Conservation (phyloP, 345 rosid genomes). For the Camelina laxa region DNA sequence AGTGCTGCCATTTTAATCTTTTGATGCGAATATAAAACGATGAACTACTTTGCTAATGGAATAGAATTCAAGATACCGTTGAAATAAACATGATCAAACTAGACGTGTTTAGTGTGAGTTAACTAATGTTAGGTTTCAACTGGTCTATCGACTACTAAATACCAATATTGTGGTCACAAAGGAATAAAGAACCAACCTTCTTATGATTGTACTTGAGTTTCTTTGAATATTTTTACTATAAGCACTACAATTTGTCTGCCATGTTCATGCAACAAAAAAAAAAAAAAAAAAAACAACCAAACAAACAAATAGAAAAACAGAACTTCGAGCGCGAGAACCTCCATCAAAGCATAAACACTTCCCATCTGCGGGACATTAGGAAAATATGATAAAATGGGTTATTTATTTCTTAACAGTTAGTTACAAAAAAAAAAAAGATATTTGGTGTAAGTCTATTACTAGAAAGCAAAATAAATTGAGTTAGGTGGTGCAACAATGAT, state of each 20-base stretch:
- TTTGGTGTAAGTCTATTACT: too few species aligned
- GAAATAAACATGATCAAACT: too few species aligned
- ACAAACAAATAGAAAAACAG: background rate
- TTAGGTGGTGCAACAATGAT: constrained; percentile 33
- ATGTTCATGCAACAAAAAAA: background rate
- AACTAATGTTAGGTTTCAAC: constrained; percentile 19
- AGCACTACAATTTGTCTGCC: constrained; percentile 34
- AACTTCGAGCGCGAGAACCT: background rate
- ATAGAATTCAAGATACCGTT: too few species aligned
- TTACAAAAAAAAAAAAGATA: too few species aligned
- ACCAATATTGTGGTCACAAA: constrained; percentile 17
- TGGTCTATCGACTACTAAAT: background rate
- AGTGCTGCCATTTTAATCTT: background rate
- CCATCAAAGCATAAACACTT: background rate
- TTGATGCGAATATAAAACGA: background rate
- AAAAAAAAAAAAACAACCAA: background rate
- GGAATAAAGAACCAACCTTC: constrained; percentile 12
- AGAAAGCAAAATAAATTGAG: background rate
- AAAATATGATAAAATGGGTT: too few species aligned
- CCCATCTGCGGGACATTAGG: too few species aligned
- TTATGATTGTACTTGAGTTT: constrained; percentile 10
- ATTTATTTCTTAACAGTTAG: too few species aligned
- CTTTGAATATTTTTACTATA: constrained; percentile 1
- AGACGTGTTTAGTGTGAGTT: background rate
- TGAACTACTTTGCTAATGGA: too few species aligned